Base-by-base conservation (phyloP, 306 rosid genomes). In the Citrullus amarus region DNA sequence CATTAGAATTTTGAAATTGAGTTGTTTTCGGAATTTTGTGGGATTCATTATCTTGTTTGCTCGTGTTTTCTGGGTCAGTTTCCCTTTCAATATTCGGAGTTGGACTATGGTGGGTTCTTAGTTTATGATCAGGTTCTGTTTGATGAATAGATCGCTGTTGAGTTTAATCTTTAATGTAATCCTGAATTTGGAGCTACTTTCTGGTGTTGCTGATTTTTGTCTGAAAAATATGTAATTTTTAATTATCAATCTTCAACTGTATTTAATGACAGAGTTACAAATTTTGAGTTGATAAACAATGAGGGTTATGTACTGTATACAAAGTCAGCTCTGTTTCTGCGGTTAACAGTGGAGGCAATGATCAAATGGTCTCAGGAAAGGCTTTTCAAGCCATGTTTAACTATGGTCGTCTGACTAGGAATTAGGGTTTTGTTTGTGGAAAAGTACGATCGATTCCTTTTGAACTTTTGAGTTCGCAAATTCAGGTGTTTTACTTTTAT, bases 1-100 rank as follows among this genome's bases (percentile, higher is more conserved):
- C 8, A 12, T 43, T 82, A 84, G 82, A 77, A 69, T 79, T n/a
- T 68, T 56, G 22, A 53, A 16, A 80, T 50, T 86, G 18, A 32
- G 22, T 30, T 18, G n/a, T 63, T 16, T 63, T 46, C 13, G 39
- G 71, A 62, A 46, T 57, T 86, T 69, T 68, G 20, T 61, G 44
- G 81, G 69, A 78, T 63, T 50, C 28, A 38, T 38, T 39, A 76
- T 57, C 25, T 53, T 36, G 63, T 53, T 75, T 54, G 12, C 62
- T 75, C 17, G 2, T 54, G 78, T 17, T 72, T 70, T 46, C 77
- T n/a, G 59, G 77, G 38, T 72, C 2, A 39, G 5, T 41, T 39
- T 68, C 53, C 54, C n/a, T 41, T 68, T 68, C 54, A 9, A n/a
- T 54, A 41, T 39, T n/a, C 16, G 25, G 32, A 7, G 57, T 51